These are phyloP conservation scores for Pestalotiopsis sp. DNA, from an alignment of 2,329 filamentous ascomycete species.

Conservation along the genomic window DNA sequence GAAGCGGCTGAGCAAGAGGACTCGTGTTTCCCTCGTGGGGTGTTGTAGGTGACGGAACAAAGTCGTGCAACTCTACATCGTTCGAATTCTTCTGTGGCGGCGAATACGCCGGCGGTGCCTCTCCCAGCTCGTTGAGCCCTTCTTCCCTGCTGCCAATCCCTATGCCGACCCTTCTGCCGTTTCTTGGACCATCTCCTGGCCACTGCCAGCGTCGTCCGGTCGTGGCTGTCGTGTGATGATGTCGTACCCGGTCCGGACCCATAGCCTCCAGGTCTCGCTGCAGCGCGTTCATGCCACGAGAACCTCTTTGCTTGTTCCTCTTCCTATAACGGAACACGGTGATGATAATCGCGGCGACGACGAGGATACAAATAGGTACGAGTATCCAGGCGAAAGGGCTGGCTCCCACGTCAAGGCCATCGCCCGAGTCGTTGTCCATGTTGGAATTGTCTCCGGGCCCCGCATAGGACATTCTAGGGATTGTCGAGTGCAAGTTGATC, in stretches of 20 bases:
- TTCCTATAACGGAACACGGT: conserved; percentile 27
- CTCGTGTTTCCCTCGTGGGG: not conserved
- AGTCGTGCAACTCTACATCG: conserved; percentile 18
- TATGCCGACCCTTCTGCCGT: conserved; percentile 10
- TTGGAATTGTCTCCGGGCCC: not conserved
- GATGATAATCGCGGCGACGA: conserved; percentile 23
- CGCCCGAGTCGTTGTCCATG: not conserved
- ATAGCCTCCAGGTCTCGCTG: conserved; percentile 25
- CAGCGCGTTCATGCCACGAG: conserved; percentile 17
- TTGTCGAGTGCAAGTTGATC: not conserved
- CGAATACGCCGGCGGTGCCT: conserved; percentile 32
- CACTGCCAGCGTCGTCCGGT: conserved; percentile 11
- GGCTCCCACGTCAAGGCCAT: not conserved
- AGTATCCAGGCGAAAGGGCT: conserved; percentile 26
- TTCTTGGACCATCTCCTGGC: conserved; percentile 1
- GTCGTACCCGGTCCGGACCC: conserved; percentile 14
- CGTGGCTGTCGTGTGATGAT: conserved; percentile 11
- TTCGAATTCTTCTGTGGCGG: conserved; percentile 20
- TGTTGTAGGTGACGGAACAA: not conserved
- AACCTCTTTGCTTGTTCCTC: conserved; percentile 18
- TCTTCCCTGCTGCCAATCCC: conserved; percentile 27
- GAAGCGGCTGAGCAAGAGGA: not conserved
- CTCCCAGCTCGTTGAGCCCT: conserved; percentile 32
- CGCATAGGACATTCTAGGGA: not conserved
- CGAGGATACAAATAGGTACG: conserved; percentile 29